Evolutionary conservation across 129 eudicot genomes (phyloP).

Genomic region (Flaveria ramosissima): DNA sequence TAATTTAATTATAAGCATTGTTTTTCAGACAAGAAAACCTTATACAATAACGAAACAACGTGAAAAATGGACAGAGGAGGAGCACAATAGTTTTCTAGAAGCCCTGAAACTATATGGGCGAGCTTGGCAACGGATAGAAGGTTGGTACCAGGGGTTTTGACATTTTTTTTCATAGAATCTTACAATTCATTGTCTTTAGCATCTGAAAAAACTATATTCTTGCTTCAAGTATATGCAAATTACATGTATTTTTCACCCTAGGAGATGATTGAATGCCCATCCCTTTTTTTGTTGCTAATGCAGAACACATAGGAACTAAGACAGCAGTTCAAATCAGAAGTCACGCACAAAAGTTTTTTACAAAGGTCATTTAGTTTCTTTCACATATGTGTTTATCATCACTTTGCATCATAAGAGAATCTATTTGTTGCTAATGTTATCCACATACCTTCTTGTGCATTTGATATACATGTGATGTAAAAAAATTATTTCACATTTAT

Average conservation of each 20-base stretch:
- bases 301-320: conserved; percentile 99
- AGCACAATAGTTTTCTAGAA: conserved; percentile 88
- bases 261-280: neutral
- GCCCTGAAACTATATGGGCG: conserved; percentile 95
- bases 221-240: conserved; percentile 31
- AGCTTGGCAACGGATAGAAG: conserved; percentile 99
- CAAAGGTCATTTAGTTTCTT: conserved; percentile 81
- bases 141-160: conserved; percentile 34
- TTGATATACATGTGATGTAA: conserved; percentile 11
- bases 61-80: conserved; percentile 98
- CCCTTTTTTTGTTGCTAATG: conserved; percentile 41
- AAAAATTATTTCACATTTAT: neutral
- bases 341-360: conserved; percentile 97
- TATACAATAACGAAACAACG: conserved; percentile 98
- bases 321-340: conserved; percentile 99
- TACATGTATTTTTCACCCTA: neutral
- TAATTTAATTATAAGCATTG: neutral
- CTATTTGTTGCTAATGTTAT: conserved; percentile 4
- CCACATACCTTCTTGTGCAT: neutral
- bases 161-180: neutral
- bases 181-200: neutral
- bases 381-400: conserved; percentile 33
- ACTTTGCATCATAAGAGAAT: conserved; percentile 10
- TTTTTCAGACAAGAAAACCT: conserved; percentile 78
- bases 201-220: neutral